Evolutionary conservation across 192 early-diverging fungal species (phyloP).

Genomic region (Entophlyctis helioformis): DNA sequence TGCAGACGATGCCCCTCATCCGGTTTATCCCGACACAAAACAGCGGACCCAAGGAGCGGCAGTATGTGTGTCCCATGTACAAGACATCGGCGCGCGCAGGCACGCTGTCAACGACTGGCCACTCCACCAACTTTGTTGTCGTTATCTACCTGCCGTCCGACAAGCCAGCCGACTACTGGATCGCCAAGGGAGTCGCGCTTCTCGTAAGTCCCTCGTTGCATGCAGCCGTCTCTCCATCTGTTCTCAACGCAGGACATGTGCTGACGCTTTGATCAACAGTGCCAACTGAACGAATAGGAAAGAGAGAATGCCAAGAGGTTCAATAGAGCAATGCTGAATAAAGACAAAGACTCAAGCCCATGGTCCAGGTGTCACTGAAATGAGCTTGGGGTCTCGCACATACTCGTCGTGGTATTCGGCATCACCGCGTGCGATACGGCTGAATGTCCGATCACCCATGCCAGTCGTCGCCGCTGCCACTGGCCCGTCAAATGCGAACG

Average conservation of each 20-base stretch:
- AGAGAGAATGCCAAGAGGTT: too few relatives aligned
- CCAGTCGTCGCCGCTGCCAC: too few relatives aligned
- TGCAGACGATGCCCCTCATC: constrained; percentile 46
- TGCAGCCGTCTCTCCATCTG: background rate
- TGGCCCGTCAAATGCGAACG: too few relatives aligned
- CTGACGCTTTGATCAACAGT: constrained; percentile 3
- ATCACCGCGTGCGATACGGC: too few relatives aligned
- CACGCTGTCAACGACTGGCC: constrained; percentile 48
- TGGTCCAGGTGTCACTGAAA: too few relatives aligned
- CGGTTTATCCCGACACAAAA: constrained; percentile 41
- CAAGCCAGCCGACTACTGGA: constrained; percentile 43
- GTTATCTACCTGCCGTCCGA: constrained; percentile 41
- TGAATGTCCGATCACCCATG: too few relatives aligned
- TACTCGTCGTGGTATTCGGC: too few relatives aligned
- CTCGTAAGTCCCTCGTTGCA: constrained; percentile 15
- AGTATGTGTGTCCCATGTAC: constrained; percentile 46
- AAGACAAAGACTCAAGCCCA: too few relatives aligned
- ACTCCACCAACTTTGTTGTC: constrained; percentile 50
- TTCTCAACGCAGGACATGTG: background rate
- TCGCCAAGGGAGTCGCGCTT: constrained; percentile 42
- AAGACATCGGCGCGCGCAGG: constrained; percentile 50
- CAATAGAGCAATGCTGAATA: too few relatives aligned
- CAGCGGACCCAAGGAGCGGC: constrained; percentile 6
- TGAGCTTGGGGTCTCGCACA: too few relatives aligned
- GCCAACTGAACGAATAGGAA: constrained; percentile 11